Conservation (phyloP, 129 eudicot species). For the Scalesia atractyloides region DNA sequence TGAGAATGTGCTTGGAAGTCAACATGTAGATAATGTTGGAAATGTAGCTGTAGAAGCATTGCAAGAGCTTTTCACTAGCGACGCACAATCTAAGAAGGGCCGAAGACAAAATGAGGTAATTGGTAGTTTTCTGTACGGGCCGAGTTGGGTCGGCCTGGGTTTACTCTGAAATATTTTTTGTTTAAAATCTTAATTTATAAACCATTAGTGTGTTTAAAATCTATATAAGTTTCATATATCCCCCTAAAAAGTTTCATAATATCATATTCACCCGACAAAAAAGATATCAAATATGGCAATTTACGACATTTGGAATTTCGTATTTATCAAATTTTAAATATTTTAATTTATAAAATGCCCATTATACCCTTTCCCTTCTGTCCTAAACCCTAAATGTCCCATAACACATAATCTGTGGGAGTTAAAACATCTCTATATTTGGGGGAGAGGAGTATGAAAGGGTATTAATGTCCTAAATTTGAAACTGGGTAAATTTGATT, state of each 20-base stretch:
- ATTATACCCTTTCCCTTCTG: background rate
- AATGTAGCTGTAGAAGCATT: slow-evolving; percentile 88
- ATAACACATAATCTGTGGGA: background rate
- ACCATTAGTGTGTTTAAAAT: background rate
- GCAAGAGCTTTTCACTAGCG: slow-evolving; percentile 90
- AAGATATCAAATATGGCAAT: background rate
- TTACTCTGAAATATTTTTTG: background rate
- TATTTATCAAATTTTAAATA: background rate
- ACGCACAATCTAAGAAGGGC: slow-evolving; percentile 79
- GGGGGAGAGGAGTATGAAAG: background rate
- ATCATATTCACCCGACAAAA: background rate
- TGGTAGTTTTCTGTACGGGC: background rate
- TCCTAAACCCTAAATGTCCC: background rate
- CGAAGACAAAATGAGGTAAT: slow-evolving; percentile 92
- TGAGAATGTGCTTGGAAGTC: slow-evolving; percentile 76
- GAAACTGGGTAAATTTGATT: background rate
- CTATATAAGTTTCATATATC: background rate
- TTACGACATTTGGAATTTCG: background rate
- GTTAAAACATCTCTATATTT: background rate
- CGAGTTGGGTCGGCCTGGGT: background rate
- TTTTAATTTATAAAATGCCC: background rate
- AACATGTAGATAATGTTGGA: slow-evolving; percentile 60
- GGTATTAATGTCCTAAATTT: background rate
- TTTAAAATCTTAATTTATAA: background rate
- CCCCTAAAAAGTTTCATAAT: background rate